phyloP scores from a whole-genome alignment of 108 stramenopile genomes.

The Nitzschia putrida region DNA sequence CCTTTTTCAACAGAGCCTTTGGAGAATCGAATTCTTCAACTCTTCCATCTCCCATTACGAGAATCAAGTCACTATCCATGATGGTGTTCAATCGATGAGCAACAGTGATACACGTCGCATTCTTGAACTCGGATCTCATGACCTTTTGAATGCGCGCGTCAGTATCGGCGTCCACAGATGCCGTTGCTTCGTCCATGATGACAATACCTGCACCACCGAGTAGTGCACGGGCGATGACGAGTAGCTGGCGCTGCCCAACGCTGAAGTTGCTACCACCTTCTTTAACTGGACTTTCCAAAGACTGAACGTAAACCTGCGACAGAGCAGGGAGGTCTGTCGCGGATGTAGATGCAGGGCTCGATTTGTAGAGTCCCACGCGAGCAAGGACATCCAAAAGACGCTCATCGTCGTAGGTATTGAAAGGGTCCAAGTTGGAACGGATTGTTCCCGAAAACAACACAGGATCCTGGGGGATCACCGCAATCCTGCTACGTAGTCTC shows the following conservation, averaged over 20 bases:
- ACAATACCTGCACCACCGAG: conserved; percentile 70
- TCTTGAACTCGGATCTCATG: conserved; percentile 67
- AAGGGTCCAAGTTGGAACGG: conserved; percentile 93
- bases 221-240: conserved; percentile 94
- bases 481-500: conserved; percentile 73
- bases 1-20: conserved; percentile 52
- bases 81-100: conserved; percentile 97
- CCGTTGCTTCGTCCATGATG: conserved; percentile 94
- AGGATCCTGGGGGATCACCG: conserved; percentile 96
- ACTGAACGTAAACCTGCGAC: conserved; percentile 37
- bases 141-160: conserved; percentile 88
- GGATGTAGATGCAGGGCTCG: conserved; percentile 11
- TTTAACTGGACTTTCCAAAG: conserved; percentile 69
- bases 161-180: conserved; percentile 89
- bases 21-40: conserved; percentile 84
- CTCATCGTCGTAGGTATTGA: conserved; percentile 59
- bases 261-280: conserved; percentile 91
- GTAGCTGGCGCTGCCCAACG: conserved; percentile 95
- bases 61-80: conserved; percentile 89
- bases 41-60: conserved; percentile 92
- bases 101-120: conserved; percentile 83
- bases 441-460: conserved; percentile 92
- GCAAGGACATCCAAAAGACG: conserved; percentile 66
- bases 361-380: conserved; percentile 60
- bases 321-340: conserved; percentile 43